Base-by-base conservation (phyloP, 1,139 yeast genomes). In the Debaryomyces sp. region DNA sequence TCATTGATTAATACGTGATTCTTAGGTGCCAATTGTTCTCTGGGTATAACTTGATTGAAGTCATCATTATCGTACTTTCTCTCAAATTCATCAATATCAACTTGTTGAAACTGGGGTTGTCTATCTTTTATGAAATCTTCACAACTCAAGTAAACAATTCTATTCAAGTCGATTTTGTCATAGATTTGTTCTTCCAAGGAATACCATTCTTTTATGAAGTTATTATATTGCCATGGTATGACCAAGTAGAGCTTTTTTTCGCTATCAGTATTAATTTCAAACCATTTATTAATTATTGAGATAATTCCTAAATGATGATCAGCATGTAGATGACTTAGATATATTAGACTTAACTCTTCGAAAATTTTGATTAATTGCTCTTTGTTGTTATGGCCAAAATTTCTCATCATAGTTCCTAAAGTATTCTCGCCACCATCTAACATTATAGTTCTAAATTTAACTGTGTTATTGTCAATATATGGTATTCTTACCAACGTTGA, bases 391-490 rank as follows among this genome's bases (percentile, higher is more conserved):
- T 74, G 72, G 1, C 86, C 86, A 54, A 84, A 84, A 47, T 82
- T 73, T 55, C 98, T 80, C 39, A 73, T 66, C 54, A 95, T 67
- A 1, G 89, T 71, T 0, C 96, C 97, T 27, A 87, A 60, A 0
- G 98, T 90, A 50, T 90, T 92, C 63, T 95, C 99, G 18, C 99
- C 99, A 15, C 95, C 96, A 69, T 95, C 99, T 43, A 95, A 69
- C 23, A 95, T 60, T 1, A 84, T 61, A 2, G 82, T 69, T 52
- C 80, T 69, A 57, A 68, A 79, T 1, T 59, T 57, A 6, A 70
- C 48, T 1, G 56, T 47, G 10, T 63, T 52, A 1, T 41, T 49
- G 3, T 58, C 55, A 1, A 54, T 46, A 50, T 65, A 76, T 1
- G 96, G 96, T 1, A 90, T 60, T 54, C 96, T 78, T 4, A 91